Conservation (phyloP, 352 stramenopile species). For the Albugo candida region DNA sequence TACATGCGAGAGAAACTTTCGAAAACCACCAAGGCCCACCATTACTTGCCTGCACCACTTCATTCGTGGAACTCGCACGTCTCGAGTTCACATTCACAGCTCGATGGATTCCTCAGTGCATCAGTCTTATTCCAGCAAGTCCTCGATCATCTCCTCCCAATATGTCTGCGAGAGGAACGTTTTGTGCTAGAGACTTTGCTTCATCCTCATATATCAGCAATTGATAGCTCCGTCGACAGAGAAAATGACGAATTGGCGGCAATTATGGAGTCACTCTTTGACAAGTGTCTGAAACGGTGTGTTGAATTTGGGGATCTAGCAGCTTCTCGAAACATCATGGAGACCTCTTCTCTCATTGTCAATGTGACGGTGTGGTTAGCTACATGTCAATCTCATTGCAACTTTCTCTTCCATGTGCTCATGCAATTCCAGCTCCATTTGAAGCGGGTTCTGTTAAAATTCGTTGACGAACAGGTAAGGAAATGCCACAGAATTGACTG, state of each 20-base stretch:
- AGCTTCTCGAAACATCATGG: conserved; percentile 32
- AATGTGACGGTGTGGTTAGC: conserved; percentile 25
- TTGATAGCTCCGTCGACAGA: not conserved
- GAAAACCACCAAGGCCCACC: conserved; percentile 15
- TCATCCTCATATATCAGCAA: conserved; percentile 7
- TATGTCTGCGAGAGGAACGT: conserved; percentile 29
- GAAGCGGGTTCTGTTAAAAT: conserved; percentile 61
- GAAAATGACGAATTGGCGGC: conserved; percentile 26
- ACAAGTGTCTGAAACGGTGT: conserved; percentile 50
- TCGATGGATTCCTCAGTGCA: conserved; percentile 27
- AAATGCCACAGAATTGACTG: not conserved
- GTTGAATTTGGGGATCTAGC: conserved; percentile 48
- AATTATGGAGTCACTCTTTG: conserved; percentile 46
- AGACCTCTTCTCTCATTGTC: conserved; percentile 38
- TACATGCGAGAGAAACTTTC: conserved; percentile 41
- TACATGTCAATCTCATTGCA: conserved; percentile 20
- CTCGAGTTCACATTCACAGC: conserved; percentile 22
- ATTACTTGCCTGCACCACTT: conserved; percentile 36
- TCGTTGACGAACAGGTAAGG: conserved; percentile 41
- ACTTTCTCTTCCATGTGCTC: conserved; percentile 48
- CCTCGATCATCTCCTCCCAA: conserved; percentile 37
- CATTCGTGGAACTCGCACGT: conserved; percentile 44
- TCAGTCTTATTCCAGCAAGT: conserved; percentile 43
- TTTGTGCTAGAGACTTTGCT: conserved; percentile 29
- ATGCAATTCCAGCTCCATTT: conserved; percentile 62